Evolutionary conservation across 2,329 filamentous ascomycete species (phyloP).

Genomic region (Dendrostoma leiphaemia): DNA sequence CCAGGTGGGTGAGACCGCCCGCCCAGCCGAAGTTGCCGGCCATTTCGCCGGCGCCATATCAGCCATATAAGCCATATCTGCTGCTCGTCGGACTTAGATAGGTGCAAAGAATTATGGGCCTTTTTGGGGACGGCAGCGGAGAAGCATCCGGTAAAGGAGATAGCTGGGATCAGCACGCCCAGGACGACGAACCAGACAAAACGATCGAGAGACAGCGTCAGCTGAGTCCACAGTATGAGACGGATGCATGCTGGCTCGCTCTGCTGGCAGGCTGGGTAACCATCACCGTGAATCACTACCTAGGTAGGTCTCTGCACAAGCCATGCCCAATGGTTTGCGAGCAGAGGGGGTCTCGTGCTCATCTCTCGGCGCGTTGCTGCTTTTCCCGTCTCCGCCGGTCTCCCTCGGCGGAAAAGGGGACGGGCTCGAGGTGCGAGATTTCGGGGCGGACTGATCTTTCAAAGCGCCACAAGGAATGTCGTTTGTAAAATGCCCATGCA

Average conservation of each 20-base stretch:
- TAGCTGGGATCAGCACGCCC: background rate
- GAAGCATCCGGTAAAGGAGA: background rate
- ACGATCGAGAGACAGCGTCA: slow-evolving; percentile 5
- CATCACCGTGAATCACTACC: background rate
- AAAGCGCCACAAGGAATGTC: background rate
- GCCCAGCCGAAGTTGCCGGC: slow-evolving; percentile 1
- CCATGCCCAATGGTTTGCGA: background rate
- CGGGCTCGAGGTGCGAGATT: background rate
- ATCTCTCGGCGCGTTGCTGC: background rate
- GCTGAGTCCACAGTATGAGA: slow-evolving; percentile 8
- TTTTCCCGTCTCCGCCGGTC: background rate
- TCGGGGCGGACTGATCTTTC: background rate
- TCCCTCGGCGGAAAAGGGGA: background rate
- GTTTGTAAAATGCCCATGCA: background rate
- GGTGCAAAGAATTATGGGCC: background rate
- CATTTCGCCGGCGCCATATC: background rate
- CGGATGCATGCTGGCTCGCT: slow-evolving; percentile 3
- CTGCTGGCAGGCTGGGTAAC: slow-evolving; percentile 2
- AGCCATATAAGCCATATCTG: slow-evolving; percentile 11
- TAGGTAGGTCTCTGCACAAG: background rate
- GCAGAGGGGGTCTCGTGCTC: slow-evolving; percentile 9
- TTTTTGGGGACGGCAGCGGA: background rate
- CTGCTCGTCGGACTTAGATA: slow-evolving; percentile 2
- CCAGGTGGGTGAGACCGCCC: slow-evolving; percentile 15
- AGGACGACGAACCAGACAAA: slow-evolving; percentile 4